Evolutionary conservation across 768 basidiomycete species (phyloP), one percentile per base, ranked within the genome.

Genomic region (Mycena albidolilacea): DNA sequence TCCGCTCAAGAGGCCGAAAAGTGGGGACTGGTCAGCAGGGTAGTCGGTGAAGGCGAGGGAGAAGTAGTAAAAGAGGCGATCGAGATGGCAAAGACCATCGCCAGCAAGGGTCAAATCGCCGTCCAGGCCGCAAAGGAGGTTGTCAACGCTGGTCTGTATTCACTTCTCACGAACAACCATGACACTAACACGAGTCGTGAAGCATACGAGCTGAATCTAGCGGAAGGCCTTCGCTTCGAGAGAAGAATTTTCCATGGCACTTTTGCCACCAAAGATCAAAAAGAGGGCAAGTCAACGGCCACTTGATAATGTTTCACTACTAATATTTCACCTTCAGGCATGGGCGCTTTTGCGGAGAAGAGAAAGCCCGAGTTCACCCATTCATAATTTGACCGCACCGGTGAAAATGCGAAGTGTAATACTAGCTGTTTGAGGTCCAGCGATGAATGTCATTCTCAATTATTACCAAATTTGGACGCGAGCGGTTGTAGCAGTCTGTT

Each of bases 281-380:
- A 97, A 86, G 97, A 97, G 84, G 97, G 96, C 62, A 52, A 19
- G 52, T 64, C 30, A 43, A 50, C 50, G 7, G 38, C 46, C 39
- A 38, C 64, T 43, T 21, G n/a, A 15, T 44, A 57, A 9, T 50
- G 21, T 69, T 39, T 21, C 70, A 5, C 12, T n/a, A 52, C 52
- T 60, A 35, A 76, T 77, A 46, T 74, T n/a, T 57, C 70, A 37
- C 35, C 55, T 30, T 23, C 76, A 97, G 97, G 97, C 21, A 99
- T 99, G 97, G 81, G 87, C 30, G 97, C 97, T 23, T 99, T 99
- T 78, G 91, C 92, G 11, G 95, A 98, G 83, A 99, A 98, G 87
- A 89, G 97, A 80, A 94, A 94, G 83, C 85, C 97, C 17, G 87
- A 89, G 30, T 99, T 96, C 84, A 91, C 91, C 39, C 88, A 97